Evolutionary conservation across 208 protist genomes (phyloP), one percentile per base, ranked within the genome.

Genomic region (Leishmania amazonensis): DNA sequence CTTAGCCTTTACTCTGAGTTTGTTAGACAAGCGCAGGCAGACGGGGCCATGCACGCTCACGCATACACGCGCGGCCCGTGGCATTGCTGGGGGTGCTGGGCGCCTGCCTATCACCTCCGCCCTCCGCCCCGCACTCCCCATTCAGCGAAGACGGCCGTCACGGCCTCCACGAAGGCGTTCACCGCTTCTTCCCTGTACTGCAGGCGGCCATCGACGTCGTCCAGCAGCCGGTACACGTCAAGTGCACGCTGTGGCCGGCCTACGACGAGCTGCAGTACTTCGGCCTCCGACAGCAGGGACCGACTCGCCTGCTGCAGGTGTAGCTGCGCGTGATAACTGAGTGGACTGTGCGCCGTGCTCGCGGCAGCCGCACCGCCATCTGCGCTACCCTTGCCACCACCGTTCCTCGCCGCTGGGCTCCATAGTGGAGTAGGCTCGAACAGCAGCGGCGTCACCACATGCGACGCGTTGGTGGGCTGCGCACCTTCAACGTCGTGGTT

Each of bases 231-330:
- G 74, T 93, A 89, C 72, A 96, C 86, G 31, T 96, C 89, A 38
- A 96, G 75, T 54, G 79, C 72, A 2, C 76, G 75, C 68, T 81
- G 83, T 58, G 93, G 93, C 38, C 87, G 81, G 1, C 83, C 90
- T 58, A 91, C 88, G 17, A 96, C 88, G 28, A 96, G 83, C 38
- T 85, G 89, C 38, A 96, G 11, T 42, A 96, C 80, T 76, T 96
- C 93, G 6, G 85, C 64, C 24, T 85, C 79, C 2, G 88, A 89
- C 83, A 94, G 81, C 7, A 84, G 80, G 0, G 70, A 62, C n/a
- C 47, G 76, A 72, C 65, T 3, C 54, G n/a, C 24, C 58, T 75
- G 81, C 62, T 72, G 68, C 71, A 65, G 71, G 47, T 80, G 70
- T 47, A 71, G 58, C 47, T 77, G 76, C 28, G 17, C 53, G 51